phyloP scores from a whole-genome alignment of 192 early-diverging fungal species.

The Allomyces javanicus region DNA sequence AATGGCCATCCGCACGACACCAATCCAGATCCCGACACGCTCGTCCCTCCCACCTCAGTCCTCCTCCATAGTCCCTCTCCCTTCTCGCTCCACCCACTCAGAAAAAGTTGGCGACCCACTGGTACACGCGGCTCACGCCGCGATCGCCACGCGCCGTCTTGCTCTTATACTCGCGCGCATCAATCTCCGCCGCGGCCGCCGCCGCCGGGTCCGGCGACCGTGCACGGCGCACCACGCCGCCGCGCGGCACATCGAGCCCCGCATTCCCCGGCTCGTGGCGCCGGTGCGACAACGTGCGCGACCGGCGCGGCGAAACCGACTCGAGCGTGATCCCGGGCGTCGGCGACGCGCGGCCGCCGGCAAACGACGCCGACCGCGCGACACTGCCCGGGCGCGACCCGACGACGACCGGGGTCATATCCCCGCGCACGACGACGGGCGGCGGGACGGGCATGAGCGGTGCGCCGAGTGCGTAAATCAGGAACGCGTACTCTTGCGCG shows the following conservation, averaged over 20 bases:
- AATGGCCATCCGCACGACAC: no score
- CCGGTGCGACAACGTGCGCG: background rate
- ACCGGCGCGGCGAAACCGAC: background rate
- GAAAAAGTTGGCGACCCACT: background rate
- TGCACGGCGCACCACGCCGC: background rate
- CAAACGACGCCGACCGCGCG: background rate
- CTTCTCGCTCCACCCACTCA: background rate
- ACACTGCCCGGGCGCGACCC: background rate
- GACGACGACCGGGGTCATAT: background rate
- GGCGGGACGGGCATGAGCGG: background rate
- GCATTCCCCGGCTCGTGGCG: background rate
- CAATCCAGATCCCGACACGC: no score
- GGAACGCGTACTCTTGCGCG: constrained; percentile 13
- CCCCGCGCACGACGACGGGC: background rate
- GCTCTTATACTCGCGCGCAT: background rate
- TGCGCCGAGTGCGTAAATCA: constrained; percentile 1
- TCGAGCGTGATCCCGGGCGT: no score
- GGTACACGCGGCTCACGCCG: background rate
- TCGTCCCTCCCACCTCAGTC: no score
- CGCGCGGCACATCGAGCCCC: background rate
- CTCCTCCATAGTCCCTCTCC: no score
- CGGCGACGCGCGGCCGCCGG: background rate
- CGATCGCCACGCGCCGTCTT: background rate
- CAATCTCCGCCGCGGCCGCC: background rate
- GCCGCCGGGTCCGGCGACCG: background rate